Evolutionary conservation across 2,329 filamentous ascomycete genomes (phyloP).

Genomic region (Parasarocladium wereldwijsianum): DNA sequence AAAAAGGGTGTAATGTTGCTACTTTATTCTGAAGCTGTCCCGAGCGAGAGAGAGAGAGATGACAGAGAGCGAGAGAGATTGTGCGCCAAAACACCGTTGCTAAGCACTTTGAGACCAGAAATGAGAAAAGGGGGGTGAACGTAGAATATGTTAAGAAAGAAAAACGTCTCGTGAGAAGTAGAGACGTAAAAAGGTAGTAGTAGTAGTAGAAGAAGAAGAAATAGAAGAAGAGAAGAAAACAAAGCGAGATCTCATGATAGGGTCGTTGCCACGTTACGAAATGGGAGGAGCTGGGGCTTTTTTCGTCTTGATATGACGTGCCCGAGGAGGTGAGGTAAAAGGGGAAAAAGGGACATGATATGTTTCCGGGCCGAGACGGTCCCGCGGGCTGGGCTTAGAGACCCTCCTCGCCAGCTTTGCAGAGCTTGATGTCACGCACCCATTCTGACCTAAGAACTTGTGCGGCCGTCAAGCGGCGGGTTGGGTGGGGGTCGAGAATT

Average conservation of each 20-base stretch:
- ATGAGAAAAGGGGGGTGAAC: too few relatives aligned
- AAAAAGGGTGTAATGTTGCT: too few relatives aligned
- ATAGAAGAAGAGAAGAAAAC: neutral
- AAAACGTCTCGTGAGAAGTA: too few relatives aligned
- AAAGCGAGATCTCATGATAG: neutral
- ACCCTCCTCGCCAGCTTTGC: constrained; percentile 91
- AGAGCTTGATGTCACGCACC: constrained; percentile 94
- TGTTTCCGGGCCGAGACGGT: too few relatives aligned
- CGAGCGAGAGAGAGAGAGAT: too few relatives aligned
- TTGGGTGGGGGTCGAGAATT: constrained; percentile 87
- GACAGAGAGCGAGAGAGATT: neutral
- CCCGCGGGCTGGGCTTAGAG: too few relatives aligned
- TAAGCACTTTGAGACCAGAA: neutral
- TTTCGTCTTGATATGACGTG: neutral
- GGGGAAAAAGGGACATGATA: too few relatives aligned
- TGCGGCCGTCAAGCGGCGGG: constrained; percentile 82
- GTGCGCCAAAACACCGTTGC: neutral
- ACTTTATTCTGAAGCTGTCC: too few relatives aligned
- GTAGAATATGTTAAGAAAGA: too few relatives aligned
- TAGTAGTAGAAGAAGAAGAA: neutral
- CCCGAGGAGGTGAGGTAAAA: neutral
- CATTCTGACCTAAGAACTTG: constrained; percentile 98
- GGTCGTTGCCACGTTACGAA: neutral
- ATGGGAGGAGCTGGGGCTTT: too few relatives aligned
- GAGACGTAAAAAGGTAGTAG: too few relatives aligned